Percentiles rank a stretch among this genome's conserved stretches.
These are phyloP conservation scores for Thielaviopsis musarum DNA, from an alignment of 2,329 filamentous ascomycete genomes.

Conservation along the genomic window DNA sequence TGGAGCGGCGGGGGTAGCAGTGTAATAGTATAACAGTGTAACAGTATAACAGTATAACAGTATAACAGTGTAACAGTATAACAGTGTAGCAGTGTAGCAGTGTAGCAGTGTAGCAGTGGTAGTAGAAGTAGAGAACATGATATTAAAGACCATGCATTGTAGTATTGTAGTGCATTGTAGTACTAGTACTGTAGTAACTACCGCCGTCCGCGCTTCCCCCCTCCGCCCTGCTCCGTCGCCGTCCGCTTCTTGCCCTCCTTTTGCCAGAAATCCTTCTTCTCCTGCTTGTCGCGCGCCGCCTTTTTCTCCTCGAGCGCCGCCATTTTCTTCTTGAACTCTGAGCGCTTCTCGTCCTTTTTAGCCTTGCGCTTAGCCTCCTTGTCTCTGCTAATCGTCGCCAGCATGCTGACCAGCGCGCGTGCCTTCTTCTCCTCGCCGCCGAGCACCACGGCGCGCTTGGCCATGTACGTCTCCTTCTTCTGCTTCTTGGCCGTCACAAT, in stretches of 20 bases:
- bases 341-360: conserved; percentile 78
- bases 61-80: background rate
- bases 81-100: too few species aligned
- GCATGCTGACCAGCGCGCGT: conserved; percentile 77
- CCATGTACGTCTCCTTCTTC: conserved; percentile 71
- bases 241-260: conserved; percentile 63
- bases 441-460: conserved; percentile 84
- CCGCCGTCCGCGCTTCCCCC: conserved; percentile 18
- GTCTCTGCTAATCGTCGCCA: conserved; percentile 79
- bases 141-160: too few species aligned
- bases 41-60: background rate
- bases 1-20: conserved; percentile 27
- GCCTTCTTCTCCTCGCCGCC: conserved; percentile 80
- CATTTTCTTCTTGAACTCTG: conserved; percentile 67
- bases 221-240: conserved; percentile 24
- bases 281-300: conserved; percentile 69
- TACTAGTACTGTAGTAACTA: background rate
- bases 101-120: too few species aligned
- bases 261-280: conserved; percentile 84
- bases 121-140: too few species aligned
- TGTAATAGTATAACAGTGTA: background rate
- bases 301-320: conserved; percentile 73
- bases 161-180: too few species aligned
- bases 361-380: conserved; percentile 66
- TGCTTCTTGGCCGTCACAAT: conserved; percentile 68